These are phyloP conservation scores for Cryptosporidium xiaoi DNA, from an alignment of 169 alveolate species.

Conservation along the genomic window DNA sequence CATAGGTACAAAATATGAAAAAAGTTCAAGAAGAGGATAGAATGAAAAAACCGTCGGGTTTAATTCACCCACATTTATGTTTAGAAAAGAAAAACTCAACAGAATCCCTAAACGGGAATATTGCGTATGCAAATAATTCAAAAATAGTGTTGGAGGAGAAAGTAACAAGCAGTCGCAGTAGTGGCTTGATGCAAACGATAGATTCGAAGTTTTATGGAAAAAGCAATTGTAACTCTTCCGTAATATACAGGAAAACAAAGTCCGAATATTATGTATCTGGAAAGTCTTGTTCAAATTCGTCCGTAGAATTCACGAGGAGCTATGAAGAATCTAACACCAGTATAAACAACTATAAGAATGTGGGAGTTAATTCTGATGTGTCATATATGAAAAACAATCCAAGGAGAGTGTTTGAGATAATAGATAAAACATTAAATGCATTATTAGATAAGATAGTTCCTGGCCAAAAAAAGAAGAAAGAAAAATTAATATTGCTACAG, in stretches of 20 bases:
- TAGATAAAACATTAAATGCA: constrained; percentile 41
- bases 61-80: too few relatives aligned
- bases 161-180: too few relatives aligned
- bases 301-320: constrained; percentile 14
- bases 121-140: too few relatives aligned
- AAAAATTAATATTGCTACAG: constrained; percentile 42
- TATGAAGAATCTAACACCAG: not conserved
- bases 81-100: too few relatives aligned
- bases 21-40: constrained; percentile 3
- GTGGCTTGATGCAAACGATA: not conserved
- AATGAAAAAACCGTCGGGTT: too few relatives aligned
- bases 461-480: constrained; percentile 55
- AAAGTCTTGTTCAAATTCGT: constrained; percentile 1
- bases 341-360: not conserved
- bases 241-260: constrained; percentile 9
- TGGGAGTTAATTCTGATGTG: constrained; percentile 21
- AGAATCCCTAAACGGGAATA: too few relatives aligned
- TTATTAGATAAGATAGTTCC: constrained; percentile 63
- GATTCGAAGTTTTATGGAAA: constrained; percentile 48
- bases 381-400: constrained; percentile 28
- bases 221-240: not conserved
- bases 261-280: constrained; percentile 6
- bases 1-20: constrained; percentile 21
- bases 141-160: too few relatives aligned
- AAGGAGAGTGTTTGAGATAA: constrained; percentile 56